phyloP scores from a whole-genome alignment of 257 asterid genomes.

The Eustoma russellianum region DNA sequence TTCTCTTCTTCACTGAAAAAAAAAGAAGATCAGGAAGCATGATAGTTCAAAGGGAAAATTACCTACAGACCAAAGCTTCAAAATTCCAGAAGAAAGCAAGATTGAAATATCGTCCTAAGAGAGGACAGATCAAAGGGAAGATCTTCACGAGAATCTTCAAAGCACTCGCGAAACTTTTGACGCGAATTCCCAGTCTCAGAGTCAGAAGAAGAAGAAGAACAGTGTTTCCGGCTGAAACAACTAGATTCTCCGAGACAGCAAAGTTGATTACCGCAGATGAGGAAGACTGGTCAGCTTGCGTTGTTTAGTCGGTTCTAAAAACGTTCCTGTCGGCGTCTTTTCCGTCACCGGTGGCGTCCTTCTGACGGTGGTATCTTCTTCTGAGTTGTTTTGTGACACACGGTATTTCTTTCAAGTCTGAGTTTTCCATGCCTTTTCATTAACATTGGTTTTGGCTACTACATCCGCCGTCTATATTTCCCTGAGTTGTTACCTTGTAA shows the following conservation, averaged over 20 bases:
- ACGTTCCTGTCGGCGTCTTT: no score
- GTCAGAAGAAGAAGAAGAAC: not conserved
- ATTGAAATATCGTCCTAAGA: slow-evolving; percentile 7
- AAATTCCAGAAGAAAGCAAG: not conserved
- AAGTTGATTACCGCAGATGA: not conserved
- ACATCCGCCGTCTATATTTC: no score
- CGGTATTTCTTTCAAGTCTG: no score
- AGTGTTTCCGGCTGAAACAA: slow-evolving; percentile 3
- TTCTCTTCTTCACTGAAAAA: not conserved
- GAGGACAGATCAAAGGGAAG: slow-evolving; percentile 10
- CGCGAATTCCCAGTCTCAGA: not conserved
- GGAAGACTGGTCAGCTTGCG: not conserved
- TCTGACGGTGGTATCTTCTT: no score
- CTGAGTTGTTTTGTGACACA: no score
- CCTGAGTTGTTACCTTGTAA: no score
- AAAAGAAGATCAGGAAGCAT: no score
- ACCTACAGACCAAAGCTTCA: not conserved
- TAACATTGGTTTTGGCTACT: no score
- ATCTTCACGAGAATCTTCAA: slow-evolving; percentile 4
- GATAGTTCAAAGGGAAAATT: not conserved
- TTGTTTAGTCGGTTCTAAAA: no score
- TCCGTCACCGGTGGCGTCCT: no score
- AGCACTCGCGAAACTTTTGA: slow-evolving; percentile 1
- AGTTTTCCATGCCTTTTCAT: no score
- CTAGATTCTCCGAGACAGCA: no score